Percentiles rank a stretch among this genome's conserved stretches.
Evolutionary conservation across 2,329 filamentous ascomycete genomes (phyloP).

Genomic region (Penicillium sp.): DNA sequence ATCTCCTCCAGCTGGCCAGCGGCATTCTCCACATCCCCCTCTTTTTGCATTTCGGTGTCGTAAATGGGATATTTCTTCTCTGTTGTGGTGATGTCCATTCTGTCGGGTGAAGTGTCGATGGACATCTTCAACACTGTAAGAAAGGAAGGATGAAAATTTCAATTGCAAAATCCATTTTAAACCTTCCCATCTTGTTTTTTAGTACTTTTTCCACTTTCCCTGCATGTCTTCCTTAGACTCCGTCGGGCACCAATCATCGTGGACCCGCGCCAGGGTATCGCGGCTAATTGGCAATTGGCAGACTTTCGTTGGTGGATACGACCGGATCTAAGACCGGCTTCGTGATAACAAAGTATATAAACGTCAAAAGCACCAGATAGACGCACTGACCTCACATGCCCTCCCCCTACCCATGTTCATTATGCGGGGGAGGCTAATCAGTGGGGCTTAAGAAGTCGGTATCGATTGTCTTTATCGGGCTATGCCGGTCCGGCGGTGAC

Average conservation of each 20-base stretch:
- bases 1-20: slow-evolving; percentile 24
- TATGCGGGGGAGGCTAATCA: slow-evolving; percentile 5
- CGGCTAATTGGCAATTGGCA: slow-evolving; percentile 1
- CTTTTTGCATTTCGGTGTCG: slow-evolving; percentile 9
- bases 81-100: slow-evolving; percentile 1
- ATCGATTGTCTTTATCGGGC: not conserved
- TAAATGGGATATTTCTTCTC: slow-evolving; percentile 8
- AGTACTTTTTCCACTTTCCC: slow-evolving; percentile 2
- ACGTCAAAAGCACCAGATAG: not conserved
- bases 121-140: not conserved
- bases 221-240: slow-evolving; percentile 2
- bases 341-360: not conserved
- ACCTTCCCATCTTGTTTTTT: not conserved
- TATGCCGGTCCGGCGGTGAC: slow-evolving; percentile 3
- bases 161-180: not conserved
- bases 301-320: slow-evolving; percentile 3
- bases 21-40: slow-evolving; percentile 19
- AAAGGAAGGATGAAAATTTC: not conserved
- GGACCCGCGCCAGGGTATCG: not conserved
- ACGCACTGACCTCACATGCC: not conserved
- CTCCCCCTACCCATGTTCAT: not conserved
- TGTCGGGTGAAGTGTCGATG: not conserved
- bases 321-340: slow-evolving; percentile 6
- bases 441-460: not conserved
- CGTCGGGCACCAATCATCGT: slow-evolving; percentile 11